Conservation (phyloP, 1,139 yeast genomes). For the Trichomonascaceae sp. region DNA sequence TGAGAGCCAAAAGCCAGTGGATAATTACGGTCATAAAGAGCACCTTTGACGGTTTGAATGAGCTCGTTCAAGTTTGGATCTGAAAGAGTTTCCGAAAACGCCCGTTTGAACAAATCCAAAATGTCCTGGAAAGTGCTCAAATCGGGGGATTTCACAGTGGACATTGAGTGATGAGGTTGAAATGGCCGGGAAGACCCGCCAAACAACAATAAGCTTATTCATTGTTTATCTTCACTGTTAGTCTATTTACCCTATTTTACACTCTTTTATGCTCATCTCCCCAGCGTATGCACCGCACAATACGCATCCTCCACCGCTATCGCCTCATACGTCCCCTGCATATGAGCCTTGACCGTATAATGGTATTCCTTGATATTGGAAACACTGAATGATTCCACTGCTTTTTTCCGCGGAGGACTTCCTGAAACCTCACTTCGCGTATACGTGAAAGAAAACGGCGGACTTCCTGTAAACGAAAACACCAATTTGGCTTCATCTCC, state of each 20-base stretch:
- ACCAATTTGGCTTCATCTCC: constrained; percentile 49
- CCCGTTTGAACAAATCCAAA: constrained; percentile 24
- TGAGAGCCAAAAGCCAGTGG: constrained; percentile 58
- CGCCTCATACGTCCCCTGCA: constrained; percentile 94
- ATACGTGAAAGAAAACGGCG: constrained; percentile 49
- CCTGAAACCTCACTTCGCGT: constrained; percentile 44
- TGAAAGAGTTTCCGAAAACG: constrained; percentile 22
- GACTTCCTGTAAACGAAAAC: constrained; percentile 49
- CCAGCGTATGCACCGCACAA: constrained; percentile 43
- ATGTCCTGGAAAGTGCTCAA: constrained; percentile 16
- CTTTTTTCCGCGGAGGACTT: constrained; percentile 37
- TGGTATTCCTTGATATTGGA: constrained; percentile 62
- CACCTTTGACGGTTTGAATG: constrained; percentile 66
- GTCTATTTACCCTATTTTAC: not conserved
- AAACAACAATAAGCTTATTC: too few species aligned
- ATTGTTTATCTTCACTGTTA: not conserved
- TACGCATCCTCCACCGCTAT: constrained; percentile 75
- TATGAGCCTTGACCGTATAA: constrained; percentile 65
- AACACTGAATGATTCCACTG: constrained; percentile 73
- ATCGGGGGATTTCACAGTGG: not conserved
- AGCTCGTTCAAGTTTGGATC: constrained; percentile 17
- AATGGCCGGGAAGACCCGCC: too few species aligned
- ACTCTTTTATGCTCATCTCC: not conserved
- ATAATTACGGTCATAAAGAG: constrained; percentile 65
- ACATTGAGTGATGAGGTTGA: not conserved